phyloP scores from a whole-genome alignment of 2,329 filamentous ascomycete species.

The Tricladium varicosporioides region DNA sequence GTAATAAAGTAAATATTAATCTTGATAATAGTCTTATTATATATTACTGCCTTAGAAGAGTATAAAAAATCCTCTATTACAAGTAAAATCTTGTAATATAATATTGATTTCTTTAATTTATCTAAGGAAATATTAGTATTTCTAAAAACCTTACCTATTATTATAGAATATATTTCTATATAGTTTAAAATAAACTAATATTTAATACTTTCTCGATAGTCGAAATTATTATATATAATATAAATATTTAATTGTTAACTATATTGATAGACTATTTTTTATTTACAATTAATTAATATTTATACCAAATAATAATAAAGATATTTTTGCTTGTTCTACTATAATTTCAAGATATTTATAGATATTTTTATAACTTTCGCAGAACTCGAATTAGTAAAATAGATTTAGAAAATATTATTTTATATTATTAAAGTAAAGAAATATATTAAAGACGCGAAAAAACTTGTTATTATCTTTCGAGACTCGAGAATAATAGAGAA shows the following conservation, averaged over 20 bases:
- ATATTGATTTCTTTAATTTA: slow-evolving; percentile 2
- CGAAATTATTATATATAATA: slow-evolving; percentile 9
- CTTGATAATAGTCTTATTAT: not conserved
- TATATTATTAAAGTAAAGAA: too few species aligned
- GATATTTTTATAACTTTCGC: too few species aligned
- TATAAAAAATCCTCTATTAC: slow-evolving; percentile 6
- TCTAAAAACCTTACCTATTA: slow-evolving; percentile 2
- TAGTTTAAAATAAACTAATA: slow-evolving; percentile 8
- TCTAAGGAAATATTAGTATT: not conserved
- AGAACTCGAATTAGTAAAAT: too few species aligned
- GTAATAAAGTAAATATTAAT: slow-evolving; percentile 1
- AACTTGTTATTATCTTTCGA: too few species aligned
- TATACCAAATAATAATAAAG: too few species aligned
- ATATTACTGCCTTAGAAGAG: slow-evolving; percentile 1
- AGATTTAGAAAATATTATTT: too few species aligned
- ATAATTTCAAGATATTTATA: too few species aligned
- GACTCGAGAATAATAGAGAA: too few species aligned
- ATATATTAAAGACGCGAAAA: too few species aligned
- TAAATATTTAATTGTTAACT: slow-evolving; percentile 1
- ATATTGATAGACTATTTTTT: slow-evolving; percentile 3
- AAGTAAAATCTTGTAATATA: slow-evolving; percentile 1
- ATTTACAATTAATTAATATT: too few species aligned
- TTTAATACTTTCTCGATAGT: slow-evolving; percentile 6
- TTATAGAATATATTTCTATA: slow-evolving; percentile 4
- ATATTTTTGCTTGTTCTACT: too few species aligned